Base-by-base conservation (phyloP, 805 yeast species). In the Starmera amethionina region DNA sequence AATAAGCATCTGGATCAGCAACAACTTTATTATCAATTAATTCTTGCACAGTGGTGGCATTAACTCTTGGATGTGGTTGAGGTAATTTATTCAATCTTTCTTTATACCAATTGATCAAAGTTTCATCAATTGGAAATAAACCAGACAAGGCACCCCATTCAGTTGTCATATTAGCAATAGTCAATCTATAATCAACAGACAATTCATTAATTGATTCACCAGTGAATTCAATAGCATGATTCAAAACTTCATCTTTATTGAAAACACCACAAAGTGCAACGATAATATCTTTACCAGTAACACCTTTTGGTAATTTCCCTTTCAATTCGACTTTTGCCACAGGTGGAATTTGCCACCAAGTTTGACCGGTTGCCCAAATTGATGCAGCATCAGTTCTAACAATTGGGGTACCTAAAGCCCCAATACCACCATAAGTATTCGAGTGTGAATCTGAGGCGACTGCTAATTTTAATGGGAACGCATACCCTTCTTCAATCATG, bases 311-410 rank as follows among this genome's bases (percentile, higher is more conserved):
- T 43, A 93, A 72, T 49, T 74, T 62, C 34, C 96, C 96, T 48
- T 73, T 68, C 41, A 93, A 72, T 60, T 86, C 94, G 9, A 93
- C 97, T 54, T 79, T 77, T 30, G 97, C 98, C 19, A 93, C 97
- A 1, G 98, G 97, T 3, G 99, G 99, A 41, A 93, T 86, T 74
- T 94, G 98, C 98, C 98, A 93, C 99, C 99, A 93, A 4, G 98
- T 93, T 65, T 88, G 95, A 33, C 97, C 97, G 0, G 99, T 93
- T 11, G 99, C 97, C 99, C 99, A 93, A 49, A 93, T 90, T 9
- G 97, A 78, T 4, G 99, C 99, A 18, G 97, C 98, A 63, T 93
- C 99, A 0, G 99, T 93, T 63, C 99, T 77, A 42, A 93, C 99
- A 41, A 93, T 83, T 9, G 99, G 97, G 3, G 98, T 94, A 39